A percentile compares a stretch with the other conserved stretches of the same genome.
Conservation (phyloP, 768 basidiomycete genomes). For the Russula sp. region DNA sequence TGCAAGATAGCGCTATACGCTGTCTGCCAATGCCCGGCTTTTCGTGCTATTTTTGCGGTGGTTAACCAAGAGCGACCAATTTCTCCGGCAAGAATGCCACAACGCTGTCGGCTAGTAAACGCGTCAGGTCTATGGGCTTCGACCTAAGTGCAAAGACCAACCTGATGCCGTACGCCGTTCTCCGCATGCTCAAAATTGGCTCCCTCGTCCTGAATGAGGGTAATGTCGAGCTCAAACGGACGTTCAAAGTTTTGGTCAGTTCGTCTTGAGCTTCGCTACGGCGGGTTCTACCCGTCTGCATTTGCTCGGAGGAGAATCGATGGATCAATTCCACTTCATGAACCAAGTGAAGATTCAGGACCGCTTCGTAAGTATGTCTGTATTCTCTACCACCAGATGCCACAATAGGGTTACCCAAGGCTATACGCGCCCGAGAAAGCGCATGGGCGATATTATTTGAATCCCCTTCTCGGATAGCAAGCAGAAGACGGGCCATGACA, state of each 20-base stretch:
- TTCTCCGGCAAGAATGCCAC: constrained; percentile 13
- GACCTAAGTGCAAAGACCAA: constrained; percentile 29
- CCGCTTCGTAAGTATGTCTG: constrained; percentile 78
- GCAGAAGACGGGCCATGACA: constrained; percentile 69
- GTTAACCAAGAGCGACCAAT: constrained; percentile 84
- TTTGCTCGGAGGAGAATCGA: constrained; percentile 36
- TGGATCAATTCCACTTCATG: constrained; percentile 77
- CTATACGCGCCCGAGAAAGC: constrained; percentile 56
- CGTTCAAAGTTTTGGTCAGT: constrained; percentile 45
- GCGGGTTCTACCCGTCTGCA: constrained; percentile 24
- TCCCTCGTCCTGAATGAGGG: constrained; percentile 88
- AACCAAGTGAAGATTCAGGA: constrained; percentile 76
- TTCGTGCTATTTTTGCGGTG: constrained; percentile 93
- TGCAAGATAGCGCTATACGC: constrained; percentile 95
- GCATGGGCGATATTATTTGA: constrained; percentile 38
- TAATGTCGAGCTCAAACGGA: constrained; percentile 67
- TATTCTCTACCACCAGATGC: constrained; percentile 79
- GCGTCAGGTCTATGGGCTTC: background rate
- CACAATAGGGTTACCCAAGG: constrained; percentile 73
- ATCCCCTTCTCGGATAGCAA: constrained; percentile 65
- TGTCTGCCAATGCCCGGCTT: constrained; percentile 92
- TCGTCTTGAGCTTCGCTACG: constrained; percentile 34
- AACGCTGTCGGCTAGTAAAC: constrained; percentile 9
- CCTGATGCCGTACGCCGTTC: constrained; percentile 67
- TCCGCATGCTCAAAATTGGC: constrained; percentile 80